A percentile compares a stretch with the other conserved stretches of the same genome.
Evolutionary conservation across 768 basidiomycete species (phyloP).

Genomic region (Naganishia kalamii): DNA sequence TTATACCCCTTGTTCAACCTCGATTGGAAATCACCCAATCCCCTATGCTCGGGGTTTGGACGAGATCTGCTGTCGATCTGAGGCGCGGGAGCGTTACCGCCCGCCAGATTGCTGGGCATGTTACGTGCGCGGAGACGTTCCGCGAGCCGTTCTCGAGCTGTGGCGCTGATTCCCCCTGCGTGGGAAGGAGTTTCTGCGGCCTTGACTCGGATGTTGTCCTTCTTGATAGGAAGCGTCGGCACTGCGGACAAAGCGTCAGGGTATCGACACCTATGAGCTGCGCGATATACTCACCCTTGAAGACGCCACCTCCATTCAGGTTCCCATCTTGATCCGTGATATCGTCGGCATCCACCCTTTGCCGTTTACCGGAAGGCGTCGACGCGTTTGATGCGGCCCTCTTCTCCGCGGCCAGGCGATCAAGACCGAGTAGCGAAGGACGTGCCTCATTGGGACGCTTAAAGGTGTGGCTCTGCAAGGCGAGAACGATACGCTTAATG

Average conservation of each 20-base stretch:
- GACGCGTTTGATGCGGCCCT: constrained; percentile 50
- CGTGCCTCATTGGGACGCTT: constrained; percentile 70
- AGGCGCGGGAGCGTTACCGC: constrained; percentile 8
- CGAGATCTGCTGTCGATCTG: constrained; percentile 11
- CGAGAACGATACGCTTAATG: neutral
- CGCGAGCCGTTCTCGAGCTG: constrained; percentile 64
- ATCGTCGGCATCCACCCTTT: constrained; percentile 57
- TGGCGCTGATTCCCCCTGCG: constrained; percentile 77
- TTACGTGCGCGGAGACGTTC: constrained; percentile 68
- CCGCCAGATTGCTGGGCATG: constrained; percentile 49
- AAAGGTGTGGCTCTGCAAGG: constrained; percentile 59
- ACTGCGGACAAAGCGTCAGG: constrained; percentile 51
- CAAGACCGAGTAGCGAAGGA: constrained; percentile 75
- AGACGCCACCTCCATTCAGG: constrained; percentile 55
- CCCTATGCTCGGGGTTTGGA: constrained; percentile 53
- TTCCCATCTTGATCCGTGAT: constrained; percentile 49
- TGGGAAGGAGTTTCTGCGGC: constrained; percentile 91
- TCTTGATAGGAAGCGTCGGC: constrained; percentile 63
- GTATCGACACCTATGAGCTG: neutral
- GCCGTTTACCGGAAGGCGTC: constrained; percentile 52
- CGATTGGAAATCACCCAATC: constrained; percentile 88
- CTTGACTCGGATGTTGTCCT: constrained; percentile 61
- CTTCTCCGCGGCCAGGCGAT: constrained; percentile 82
- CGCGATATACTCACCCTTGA: constrained; percentile 77
- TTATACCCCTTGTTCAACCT: constrained; percentile 69